phyloP scores from a whole-genome alignment of 257 asterid genomes.

The Plantago elongata region DNA sequence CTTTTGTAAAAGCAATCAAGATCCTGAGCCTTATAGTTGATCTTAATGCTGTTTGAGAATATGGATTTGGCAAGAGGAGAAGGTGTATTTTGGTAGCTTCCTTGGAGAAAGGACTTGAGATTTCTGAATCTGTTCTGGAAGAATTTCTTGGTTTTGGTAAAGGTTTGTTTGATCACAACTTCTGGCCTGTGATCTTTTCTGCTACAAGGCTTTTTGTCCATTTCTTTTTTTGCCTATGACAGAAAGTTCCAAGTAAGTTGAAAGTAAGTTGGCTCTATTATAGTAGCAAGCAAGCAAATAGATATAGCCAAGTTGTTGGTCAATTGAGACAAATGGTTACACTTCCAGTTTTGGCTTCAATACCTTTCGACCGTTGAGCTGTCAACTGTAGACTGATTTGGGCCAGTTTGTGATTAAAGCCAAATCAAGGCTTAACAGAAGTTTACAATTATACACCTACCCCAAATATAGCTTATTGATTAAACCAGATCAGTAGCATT shows the following conservation, averaged over 20 bases:
- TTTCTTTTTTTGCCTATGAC: conserved; percentile 20
- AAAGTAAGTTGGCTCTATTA: conserved; percentile 4
- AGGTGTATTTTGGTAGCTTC: conserved; percentile 40
- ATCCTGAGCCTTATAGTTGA: conserved; percentile 28
- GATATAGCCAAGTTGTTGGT: conserved; percentile 21
- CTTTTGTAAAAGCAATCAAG: conserved; percentile 33
- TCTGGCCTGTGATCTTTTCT: conserved; percentile 32
- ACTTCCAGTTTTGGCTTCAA: conserved; percentile 13
- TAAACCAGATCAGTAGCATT: no score
- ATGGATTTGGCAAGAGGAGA: conserved; percentile 28
- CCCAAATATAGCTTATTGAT: neutral
- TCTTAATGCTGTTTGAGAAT: conserved; percentile 20
- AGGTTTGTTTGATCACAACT: conserved; percentile 46
- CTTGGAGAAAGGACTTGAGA: conserved; percentile 41
- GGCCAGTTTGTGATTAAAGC: conserved; percentile 6
- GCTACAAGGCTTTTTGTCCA: conserved; percentile 27
- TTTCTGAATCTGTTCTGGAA: conserved; percentile 34
- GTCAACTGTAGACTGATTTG: conserved; percentile 11
- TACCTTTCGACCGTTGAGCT: conserved; percentile 22
- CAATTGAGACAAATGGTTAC: conserved; percentile 27
- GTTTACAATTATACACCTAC: neutral
- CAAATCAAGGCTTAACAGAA: conserved; percentile 9
- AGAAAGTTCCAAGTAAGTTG: conserved; percentile 20
- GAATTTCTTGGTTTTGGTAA: conserved; percentile 47
- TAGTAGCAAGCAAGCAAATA: conserved; percentile 7